These are phyloP conservation scores for Fereydounia khargensis DNA, from an alignment of 1,284 basidiomycete species.

Conservation along the genomic window DNA sequence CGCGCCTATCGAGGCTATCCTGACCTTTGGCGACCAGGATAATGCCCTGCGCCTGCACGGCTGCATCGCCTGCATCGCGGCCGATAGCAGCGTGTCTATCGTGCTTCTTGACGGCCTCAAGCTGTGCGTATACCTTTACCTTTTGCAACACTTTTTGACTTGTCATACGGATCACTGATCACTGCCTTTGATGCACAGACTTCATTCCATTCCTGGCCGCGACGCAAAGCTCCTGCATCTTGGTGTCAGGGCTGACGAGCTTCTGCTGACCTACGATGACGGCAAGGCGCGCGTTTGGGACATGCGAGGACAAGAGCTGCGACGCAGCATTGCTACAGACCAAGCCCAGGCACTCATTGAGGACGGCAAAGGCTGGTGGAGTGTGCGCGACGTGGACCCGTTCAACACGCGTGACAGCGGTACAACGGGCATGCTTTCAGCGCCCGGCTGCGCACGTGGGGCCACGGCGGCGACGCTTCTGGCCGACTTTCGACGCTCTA, in stretches of 20 bases:
- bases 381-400: conserved; percentile 13
- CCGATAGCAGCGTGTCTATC: conserved; percentile 77
- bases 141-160: conserved; percentile 6
- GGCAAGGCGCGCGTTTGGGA: conserved; percentile 84
- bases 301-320: conserved; percentile 76
- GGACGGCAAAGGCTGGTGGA: conserved; percentile 57
- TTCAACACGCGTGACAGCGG: conserved; percentile 19
- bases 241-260: conserved; percentile 68
- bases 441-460: conserved; percentile 21
- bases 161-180: not conserved
- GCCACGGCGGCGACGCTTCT: conserved; percentile 22
- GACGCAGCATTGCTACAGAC: conserved; percentile 74
- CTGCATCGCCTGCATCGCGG: conserved; percentile 71
- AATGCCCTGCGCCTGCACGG: conserved; percentile 67
- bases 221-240: conserved; percentile 65
- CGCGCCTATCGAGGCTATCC: conserved; percentile 65
- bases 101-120: conserved; percentile 71
- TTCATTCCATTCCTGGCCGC: conserved; percentile 76
- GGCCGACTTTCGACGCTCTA: conserved; percentile 45
- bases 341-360: conserved; percentile 73
- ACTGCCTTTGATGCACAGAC: conserved; percentile 60
- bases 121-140: conserved; percentile 11
- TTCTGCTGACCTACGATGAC: conserved; percentile 75
- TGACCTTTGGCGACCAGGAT: conserved; percentile 63
- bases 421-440: conserved; percentile 33